Conservation (phyloP, 139 green algal genomes). For the Pleodorina starrii region DNA sequence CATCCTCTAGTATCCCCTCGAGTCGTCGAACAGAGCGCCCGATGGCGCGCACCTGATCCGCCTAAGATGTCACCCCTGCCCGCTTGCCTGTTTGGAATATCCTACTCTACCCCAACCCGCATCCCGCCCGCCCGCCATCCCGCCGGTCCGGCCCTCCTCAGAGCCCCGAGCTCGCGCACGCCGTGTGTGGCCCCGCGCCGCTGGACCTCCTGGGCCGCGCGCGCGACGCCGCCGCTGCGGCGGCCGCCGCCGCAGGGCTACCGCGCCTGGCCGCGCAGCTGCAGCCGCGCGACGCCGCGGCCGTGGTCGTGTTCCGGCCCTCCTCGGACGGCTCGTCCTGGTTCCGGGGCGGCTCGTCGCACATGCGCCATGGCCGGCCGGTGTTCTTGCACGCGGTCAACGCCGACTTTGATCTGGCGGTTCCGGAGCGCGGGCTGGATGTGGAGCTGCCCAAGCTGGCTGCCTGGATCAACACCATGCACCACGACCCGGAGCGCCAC, state of each 20-base stretch:
- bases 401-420: conserved; percentile 3
- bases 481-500: background rate
- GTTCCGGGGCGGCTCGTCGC: background rate
- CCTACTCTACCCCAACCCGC: background rate
- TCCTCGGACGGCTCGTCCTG: background rate
- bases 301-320: background rate
- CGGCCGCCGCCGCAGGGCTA: background rate
- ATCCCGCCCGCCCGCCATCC: background rate
- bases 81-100: no score
- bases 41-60: no score
- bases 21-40: no score
- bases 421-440: background rate
- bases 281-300: background rate
- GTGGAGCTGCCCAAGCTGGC: background rate
- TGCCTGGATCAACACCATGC: conserved; percentile 26
- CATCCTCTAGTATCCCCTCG: no score
- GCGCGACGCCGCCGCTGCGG: background rate
- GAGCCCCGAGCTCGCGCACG: background rate
- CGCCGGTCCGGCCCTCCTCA: background rate
- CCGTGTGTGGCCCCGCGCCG: background rate
- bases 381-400: conserved; percentile 28
- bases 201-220: background rate
- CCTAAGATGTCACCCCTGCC: no score
- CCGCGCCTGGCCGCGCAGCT: background rate
- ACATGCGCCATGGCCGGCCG: background rate